A percentile compares a stretch with the other conserved stretches of the same genome.
phyloP scores from a whole-genome alignment of 2,329 filamentous ascomycete species.

The Colletotrichum australisinense region DNA sequence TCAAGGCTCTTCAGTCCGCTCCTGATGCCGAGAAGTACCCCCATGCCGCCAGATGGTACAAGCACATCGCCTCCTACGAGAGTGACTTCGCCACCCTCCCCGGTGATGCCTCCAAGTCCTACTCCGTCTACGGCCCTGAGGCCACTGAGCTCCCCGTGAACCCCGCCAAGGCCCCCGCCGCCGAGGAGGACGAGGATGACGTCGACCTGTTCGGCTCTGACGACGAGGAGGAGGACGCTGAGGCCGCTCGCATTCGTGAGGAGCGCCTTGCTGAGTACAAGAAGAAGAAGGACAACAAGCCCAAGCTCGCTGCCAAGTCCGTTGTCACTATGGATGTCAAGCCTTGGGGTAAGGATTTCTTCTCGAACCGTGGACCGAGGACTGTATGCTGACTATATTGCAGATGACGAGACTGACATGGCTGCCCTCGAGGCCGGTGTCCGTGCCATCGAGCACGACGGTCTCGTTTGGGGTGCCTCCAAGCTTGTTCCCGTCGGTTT shows the following conservation, averaged over 20 bases:
- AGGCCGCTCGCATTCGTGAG: slow-evolving; percentile 85
- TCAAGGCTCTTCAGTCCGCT: slow-evolving; percentile 84
- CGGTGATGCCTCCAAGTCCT: slow-evolving; percentile 89
- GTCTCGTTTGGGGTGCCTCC: slow-evolving; percentile 94
- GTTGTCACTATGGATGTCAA: slow-evolving; percentile 96
- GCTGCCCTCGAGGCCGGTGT: slow-evolving; percentile 82
- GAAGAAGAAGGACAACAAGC: slow-evolving; percentile 96
- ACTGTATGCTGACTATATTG: slow-evolving; percentile 37
- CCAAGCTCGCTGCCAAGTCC: slow-evolving; percentile 94
- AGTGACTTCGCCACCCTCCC: slow-evolving; percentile 91
- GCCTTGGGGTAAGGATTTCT: slow-evolving; percentile 87
- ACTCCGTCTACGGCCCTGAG: slow-evolving; percentile 93
- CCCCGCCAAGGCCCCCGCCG: slow-evolving; percentile 84
- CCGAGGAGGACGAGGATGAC: slow-evolving; percentile 80
- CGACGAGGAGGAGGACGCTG: slow-evolving; percentile 93
- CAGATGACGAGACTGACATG: slow-evolving; percentile 96
- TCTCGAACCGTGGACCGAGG: not conserved
- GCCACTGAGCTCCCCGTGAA: slow-evolving; percentile 80
- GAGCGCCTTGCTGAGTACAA: slow-evolving; percentile 93
- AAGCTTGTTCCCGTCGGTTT: slow-evolving; percentile 92
- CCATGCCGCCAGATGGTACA: slow-evolving; percentile 97
- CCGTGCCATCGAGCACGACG: slow-evolving; percentile 87
- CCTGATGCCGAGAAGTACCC: slow-evolving; percentile 91
- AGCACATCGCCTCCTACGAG: slow-evolving; percentile 95
- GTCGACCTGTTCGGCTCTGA: slow-evolving; percentile 95